Conservation (phyloP, 345 rosid species). For the Syzygium oleosum region DNA sequence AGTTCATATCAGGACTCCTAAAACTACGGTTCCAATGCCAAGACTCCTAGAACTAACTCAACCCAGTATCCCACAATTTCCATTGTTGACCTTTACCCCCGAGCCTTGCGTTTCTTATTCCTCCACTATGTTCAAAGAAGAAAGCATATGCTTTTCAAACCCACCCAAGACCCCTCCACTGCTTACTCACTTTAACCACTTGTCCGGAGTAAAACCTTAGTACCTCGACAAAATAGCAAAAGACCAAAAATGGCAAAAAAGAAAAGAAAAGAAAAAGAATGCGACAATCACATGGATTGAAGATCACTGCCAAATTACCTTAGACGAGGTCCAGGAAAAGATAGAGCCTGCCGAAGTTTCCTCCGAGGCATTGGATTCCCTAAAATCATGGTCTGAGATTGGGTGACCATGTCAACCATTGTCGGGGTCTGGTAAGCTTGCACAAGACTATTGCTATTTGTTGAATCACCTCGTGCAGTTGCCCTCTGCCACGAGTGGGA, state of each 20-base stretch:
- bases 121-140: not conserved
- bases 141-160: not conserved
- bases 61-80: not conserved
- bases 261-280: not conserved
- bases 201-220: not conserved
- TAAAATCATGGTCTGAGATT: slow-evolving; percentile 70
- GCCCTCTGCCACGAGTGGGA: slow-evolving; percentile 99
- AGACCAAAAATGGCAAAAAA: not conserved
- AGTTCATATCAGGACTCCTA: not conserved
- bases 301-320: slow-evolving; percentile 26
- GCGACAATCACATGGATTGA: not conserved
- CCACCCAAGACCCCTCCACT: not conserved
- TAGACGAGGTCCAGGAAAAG: slow-evolving; percentile 61
- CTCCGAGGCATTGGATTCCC: slow-evolving; percentile 40
- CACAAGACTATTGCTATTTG: slow-evolving; percentile 50
- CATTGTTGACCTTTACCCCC: not conserved
- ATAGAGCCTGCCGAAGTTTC: slow-evolving; percentile 54
- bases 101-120: not conserved
- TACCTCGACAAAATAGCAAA: not conserved
- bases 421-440: slow-evolving; percentile 87
- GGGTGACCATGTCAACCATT: slow-evolving; percentile 90
- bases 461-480: slow-evolving; percentile 87
- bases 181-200: not conserved
- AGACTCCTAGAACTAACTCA: not conserved
- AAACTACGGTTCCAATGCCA: not conserved